Base-by-base conservation (phyloP, 176 grass and related monocot species). In the Oryza officinalis region DNA sequence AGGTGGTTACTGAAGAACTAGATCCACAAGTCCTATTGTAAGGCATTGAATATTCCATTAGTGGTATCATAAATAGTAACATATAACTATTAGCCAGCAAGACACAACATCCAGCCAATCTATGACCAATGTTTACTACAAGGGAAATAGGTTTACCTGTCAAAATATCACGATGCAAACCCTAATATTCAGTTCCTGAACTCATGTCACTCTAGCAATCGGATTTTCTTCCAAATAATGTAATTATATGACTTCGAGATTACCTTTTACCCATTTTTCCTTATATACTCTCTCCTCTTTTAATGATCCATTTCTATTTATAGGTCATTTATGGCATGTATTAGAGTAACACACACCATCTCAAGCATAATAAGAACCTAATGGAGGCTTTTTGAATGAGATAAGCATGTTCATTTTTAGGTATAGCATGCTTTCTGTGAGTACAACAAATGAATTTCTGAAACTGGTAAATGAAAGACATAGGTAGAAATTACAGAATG, bases 401-500 rank as follows among this genome's bases (percentile, higher is more conserved):
- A 4, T 15, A 20, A 20, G 50, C 17, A 54, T 54, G 50, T 5
- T 54, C 5, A 6, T 20, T 13, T 54, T 54, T 20, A 54, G 50
- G 17, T 54, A 54, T 54, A 20, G 3, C 15, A 22, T 20, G 17
- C 17, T 20, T 54, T 13, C 5, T 8, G 17, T 54, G 50, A 54
- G 5, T 14, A 64, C 15, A 71, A 64, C 64, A 31, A 32, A 47
- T 74, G 59, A 76, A 14, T 4, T 22, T 33, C 35, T 47, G 65
- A 27, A 73, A 60, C 26, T 22, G 20, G 40, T 60, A 81, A 40
- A 9, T 65, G 40, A 73, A 72, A 72, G 37, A 63, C 27, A 37
- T 27, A 6, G 13, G 64, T 77, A 65, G 52, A 79, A 76, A 37
- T 9, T 32, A 81, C 61, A 85, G 38, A 83, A n/a, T 83, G n/a